Evolutionary conservation across 2,329 filamentous ascomycete genomes (phyloP), one percentile per base, ranked within the genome.

Genomic region (Xylaria sp.): DNA sequence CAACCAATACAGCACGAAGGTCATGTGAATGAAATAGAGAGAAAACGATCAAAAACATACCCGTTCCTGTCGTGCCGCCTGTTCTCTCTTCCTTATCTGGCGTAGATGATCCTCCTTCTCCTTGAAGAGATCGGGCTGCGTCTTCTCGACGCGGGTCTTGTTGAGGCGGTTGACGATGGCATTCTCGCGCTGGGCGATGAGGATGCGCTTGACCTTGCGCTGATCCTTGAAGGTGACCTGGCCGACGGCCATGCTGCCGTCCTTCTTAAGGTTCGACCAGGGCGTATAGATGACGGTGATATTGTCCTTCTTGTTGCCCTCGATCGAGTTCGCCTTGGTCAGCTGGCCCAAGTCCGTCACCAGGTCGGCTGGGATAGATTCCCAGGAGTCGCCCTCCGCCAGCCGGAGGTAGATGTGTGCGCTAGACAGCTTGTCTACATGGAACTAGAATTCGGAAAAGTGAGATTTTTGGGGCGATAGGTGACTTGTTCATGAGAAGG

Each of bases 291-390:
- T 96, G 76, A 99, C 80, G 17, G 94, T 97, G 75, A 99, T 85
- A 80, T 98, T 98, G 80, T 98, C 95, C 80, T 97, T 98, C 81
- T 99, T 99, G 84, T 99, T 99, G 70, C 96, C 96, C 84, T 99
- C 96, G 74, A 99, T 99, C 65, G 94, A 97, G 82, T 99, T 99
- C 69, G 96, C 96, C 82, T 99, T 99, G 64, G 96, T 99, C 74
- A 99, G 85, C 80, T 99, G 96, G n/a, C 92, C 96, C 74, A 96
- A 93, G 80, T 99, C 96, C 71, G 85, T 87, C 66, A 99, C 78
- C 31, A 99, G 85, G 3, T 88, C 87, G 68, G 88, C 77, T 0
- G 92, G 89, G 66, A 99, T 93, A 49, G 85, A 81, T 57, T 97
- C 94, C 96, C 96, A 99, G 45, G 87, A 84, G 72, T 96, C 89